Conservation (phyloP, 768 basidiomycete species). For the Tricholoma terreum region DNA sequence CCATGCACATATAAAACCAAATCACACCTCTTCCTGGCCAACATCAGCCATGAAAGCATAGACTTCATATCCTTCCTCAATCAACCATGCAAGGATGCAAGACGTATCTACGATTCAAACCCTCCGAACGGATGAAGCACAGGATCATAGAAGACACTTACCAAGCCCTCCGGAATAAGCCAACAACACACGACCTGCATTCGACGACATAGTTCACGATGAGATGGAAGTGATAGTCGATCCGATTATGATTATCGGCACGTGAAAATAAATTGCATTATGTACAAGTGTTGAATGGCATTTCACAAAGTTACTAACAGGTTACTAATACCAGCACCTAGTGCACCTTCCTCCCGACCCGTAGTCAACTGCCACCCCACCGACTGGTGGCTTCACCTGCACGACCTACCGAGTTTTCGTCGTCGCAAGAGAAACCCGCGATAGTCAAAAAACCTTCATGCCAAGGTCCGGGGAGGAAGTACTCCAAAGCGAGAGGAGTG, state of each 20-base stretch:
- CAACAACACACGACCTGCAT: slow-evolving; percentile 83
- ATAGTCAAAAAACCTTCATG: neutral
- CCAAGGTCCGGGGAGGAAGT: neutral
- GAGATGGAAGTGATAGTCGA: neutral
- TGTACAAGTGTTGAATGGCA: no score
- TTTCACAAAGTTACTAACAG: no score
- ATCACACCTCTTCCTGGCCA: slow-evolving; percentile 78
- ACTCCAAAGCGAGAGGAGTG: neutral
- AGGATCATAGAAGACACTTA: slow-evolving; percentile 37
- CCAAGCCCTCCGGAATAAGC: slow-evolving; percentile 99
- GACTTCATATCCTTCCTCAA: slow-evolving; percentile 97
- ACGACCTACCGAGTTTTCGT: slow-evolving; percentile 7
- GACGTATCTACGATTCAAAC: slow-evolving; percentile 72
- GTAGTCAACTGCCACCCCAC: no score
- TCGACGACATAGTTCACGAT: slow-evolving; percentile 41
- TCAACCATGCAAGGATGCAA: slow-evolving; percentile 98
- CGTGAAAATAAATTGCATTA: no score
- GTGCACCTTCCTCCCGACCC: no score
- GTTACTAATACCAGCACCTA: no score
- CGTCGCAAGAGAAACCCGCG: neutral
- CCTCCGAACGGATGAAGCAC: slow-evolving; percentile 10
- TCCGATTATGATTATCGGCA: neutral
- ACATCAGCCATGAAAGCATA: slow-evolving; percentile 97
- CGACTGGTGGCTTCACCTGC: neutral
- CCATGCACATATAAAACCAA: neutral